Evolutionary conservation across 2,329 filamentous ascomycete genomes (phyloP).

Genomic region (Botrytis fabae): DNA sequence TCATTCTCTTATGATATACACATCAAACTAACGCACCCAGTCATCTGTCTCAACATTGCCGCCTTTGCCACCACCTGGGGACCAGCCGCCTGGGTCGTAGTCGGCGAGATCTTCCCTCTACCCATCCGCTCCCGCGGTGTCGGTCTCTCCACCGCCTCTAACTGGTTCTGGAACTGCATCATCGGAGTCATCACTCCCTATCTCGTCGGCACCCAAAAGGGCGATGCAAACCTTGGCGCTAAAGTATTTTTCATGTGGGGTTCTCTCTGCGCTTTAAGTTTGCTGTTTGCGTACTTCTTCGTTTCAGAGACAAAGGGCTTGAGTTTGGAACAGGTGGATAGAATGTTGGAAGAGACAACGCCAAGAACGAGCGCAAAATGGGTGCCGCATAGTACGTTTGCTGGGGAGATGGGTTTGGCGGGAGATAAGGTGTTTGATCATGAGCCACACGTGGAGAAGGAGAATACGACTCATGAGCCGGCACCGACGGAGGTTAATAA

Average conservation of each 20-base stretch:
- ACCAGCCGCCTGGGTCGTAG: conserved; percentile 73
- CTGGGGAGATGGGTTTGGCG: conserved; percentile 33
- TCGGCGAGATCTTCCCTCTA: conserved; percentile 88
- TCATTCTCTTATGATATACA: conserved; percentile 63
- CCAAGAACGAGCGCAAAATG: conserved; percentile 42
- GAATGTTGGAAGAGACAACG: conserved; percentile 54
- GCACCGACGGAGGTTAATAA: conserved; percentile 1
- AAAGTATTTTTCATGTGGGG: conserved; percentile 59
- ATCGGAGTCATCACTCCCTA: conserved; percentile 72
- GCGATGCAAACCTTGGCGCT: conserved; percentile 42
- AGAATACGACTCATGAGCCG: neutral
- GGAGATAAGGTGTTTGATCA: conserved; percentile 22
- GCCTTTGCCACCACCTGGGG: conserved; percentile 91
- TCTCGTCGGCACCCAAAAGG: conserved; percentile 61
- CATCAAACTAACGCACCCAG: neutral
- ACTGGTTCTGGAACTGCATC: conserved; percentile 85
- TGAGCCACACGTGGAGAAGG: conserved; percentile 19
- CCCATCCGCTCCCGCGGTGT: conserved; percentile 88
- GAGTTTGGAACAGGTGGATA: conserved; percentile 71
- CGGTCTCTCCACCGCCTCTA: conserved; percentile 80
- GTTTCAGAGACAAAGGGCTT: conserved; percentile 75
- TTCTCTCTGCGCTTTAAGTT: conserved; percentile 54
- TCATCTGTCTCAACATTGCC: conserved; percentile 89
- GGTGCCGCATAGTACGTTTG: conserved; percentile 38
- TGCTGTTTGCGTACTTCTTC: conserved; percentile 58